phyloP scores from a whole-genome alignment of 2,329 filamentous ascomycete genomes.

The Didymella pinodella region DNA sequence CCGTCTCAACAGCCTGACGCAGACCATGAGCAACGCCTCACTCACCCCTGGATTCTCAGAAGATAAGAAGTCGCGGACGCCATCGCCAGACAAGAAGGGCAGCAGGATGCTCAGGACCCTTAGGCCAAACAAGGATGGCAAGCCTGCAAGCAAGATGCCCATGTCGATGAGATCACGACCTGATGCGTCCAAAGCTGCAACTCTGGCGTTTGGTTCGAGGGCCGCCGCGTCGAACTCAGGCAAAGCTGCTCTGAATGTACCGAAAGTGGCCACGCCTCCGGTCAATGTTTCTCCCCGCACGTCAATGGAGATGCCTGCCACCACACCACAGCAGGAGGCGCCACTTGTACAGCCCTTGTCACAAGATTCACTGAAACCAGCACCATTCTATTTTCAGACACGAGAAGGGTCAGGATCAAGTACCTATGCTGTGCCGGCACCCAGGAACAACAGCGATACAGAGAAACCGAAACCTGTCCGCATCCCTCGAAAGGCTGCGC shows the following conservation, averaged over 20 bases:
- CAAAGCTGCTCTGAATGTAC: conserved; percentile 25
- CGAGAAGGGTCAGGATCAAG: conserved; percentile 29
- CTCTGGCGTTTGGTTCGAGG: conserved; percentile 65
- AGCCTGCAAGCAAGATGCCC: conserved; percentile 57
- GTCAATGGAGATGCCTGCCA: conserved; percentile 40
- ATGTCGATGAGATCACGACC: conserved; percentile 56
- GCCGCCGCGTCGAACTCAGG: conserved; percentile 24
- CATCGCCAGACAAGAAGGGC: conserved; percentile 68
- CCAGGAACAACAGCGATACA: conserved; percentile 20
- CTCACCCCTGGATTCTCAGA: conserved; percentile 47
- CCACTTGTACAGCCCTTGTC: conserved; percentile 25
- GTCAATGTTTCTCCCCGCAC: conserved; percentile 36
- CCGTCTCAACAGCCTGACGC: conserved; percentile 32
- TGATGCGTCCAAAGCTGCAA: conserved; percentile 68
- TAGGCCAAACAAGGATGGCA: conserved; percentile 56
- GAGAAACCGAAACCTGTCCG: conserved; percentile 24
- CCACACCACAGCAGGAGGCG: conserved; percentile 25
- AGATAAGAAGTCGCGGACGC: conserved; percentile 62
- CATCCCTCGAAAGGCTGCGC: conserved; percentile 21
- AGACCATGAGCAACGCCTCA: conserved; percentile 34
- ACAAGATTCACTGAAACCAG: conserved; percentile 24
- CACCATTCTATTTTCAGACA: conserved; percentile 38
- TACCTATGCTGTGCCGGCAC: conserved; percentile 28
- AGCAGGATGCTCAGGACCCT: conserved; percentile 64
- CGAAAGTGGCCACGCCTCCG: conserved; percentile 28